Conservation (phyloP, 73 alveolate genomes). For the Paramecium octaurelia region DNA sequence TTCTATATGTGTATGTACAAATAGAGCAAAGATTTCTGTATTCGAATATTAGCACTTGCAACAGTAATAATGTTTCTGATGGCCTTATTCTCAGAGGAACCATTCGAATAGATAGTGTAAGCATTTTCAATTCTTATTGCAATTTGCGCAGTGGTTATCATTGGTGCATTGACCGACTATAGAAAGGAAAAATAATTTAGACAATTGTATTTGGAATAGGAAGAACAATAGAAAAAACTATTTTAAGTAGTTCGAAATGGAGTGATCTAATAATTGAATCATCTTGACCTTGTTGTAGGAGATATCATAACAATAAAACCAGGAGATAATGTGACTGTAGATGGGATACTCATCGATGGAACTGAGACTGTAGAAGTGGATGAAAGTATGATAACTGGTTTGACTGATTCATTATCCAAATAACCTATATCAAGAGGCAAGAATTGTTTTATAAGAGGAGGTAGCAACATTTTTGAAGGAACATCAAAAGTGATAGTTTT, state of each 20-base stretch:
- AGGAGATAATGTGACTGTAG: slow-evolving; percentile 68
- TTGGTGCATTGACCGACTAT: slow-evolving; percentile 83
- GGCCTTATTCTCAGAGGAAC: slow-evolving; percentile 74
- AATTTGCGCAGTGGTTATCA: slow-evolving; percentile 80
- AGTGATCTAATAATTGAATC: slow-evolving; percentile 48
- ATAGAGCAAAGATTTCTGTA: slow-evolving; percentile 86
- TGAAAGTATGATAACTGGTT: slow-evolving; percentile 70
- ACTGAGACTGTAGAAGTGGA: slow-evolving; percentile 55
- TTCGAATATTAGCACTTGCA: slow-evolving; percentile 87
- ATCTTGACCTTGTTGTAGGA: slow-evolving; percentile 66
- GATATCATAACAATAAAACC: slow-evolving; percentile 51
- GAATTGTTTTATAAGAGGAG: slow-evolving; percentile 74
- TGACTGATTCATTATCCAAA: slow-evolving; percentile 61
- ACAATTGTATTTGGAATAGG: slow-evolving; percentile 64
- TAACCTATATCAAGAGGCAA: slow-evolving; percentile 26
- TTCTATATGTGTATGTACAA: slow-evolving; percentile 65
- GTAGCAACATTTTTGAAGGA: slow-evolving; percentile 84
- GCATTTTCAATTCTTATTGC: slow-evolving; percentile 91
- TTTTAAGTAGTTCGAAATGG: slow-evolving; percentile 81
- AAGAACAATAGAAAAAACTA: slow-evolving; percentile 69
- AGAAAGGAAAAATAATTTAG: slow-evolving; percentile 82
- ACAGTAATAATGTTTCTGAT: slow-evolving; percentile 85
- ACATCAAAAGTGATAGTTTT: slow-evolving; percentile 78
- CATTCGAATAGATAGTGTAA: slow-evolving; percentile 84
- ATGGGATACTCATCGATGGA: slow-evolving; percentile 57